Percentiles rank a stretch among this genome's conserved stretches.
Evolutionary conservation across 805 yeast genomes (phyloP).

Genomic region (Starmerella stigmatis): DNA sequence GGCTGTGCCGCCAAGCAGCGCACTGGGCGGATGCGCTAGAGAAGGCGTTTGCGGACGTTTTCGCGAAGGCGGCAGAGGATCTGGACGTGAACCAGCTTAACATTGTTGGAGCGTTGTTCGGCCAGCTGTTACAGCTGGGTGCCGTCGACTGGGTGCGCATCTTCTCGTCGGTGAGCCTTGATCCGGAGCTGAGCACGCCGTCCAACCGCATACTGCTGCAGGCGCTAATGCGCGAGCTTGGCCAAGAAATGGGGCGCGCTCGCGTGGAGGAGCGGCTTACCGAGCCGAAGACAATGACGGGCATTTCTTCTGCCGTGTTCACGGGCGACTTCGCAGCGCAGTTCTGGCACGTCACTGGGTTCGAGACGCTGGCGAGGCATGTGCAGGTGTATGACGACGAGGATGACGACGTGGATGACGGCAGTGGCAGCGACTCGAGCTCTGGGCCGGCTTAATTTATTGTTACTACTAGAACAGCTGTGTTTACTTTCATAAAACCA

Average conservation of each 20-base stretch:
- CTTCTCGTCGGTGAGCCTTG: conserved; percentile 46
- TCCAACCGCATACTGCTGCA: conserved; percentile 70
- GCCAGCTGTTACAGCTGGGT: conserved; percentile 66
- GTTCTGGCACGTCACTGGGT: conserved; percentile 16
- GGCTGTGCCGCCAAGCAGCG: conserved; percentile 40
- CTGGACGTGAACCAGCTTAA: conserved; percentile 64
- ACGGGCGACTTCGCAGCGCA: conserved; percentile 9
- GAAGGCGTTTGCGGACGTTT: conserved; percentile 38
- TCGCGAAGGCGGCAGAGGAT: conserved; percentile 48
- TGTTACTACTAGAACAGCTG: too few species aligned
- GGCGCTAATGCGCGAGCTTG: conserved; percentile 67
- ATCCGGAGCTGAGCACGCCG: conserved; percentile 66
- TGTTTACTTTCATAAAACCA: too few species aligned
- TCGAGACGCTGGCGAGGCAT: not conserved
- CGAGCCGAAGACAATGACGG: not conserved
- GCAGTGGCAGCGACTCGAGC: too few species aligned
- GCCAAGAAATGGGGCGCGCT: conserved; percentile 59
- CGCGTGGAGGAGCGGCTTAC: conserved; percentile 40
- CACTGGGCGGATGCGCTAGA: conserved; percentile 52
- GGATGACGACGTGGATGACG: too few species aligned
- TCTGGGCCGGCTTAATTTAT: too few species aligned
- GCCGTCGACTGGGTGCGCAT: conserved; percentile 51
- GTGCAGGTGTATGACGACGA: not conserved
- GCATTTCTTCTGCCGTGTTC: not conserved
- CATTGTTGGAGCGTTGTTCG: conserved; percentile 76